Evolutionary conservation across 1,284 basidiomycete species (phyloP).

Genomic region (Sphagnurus paluster): DNA sequence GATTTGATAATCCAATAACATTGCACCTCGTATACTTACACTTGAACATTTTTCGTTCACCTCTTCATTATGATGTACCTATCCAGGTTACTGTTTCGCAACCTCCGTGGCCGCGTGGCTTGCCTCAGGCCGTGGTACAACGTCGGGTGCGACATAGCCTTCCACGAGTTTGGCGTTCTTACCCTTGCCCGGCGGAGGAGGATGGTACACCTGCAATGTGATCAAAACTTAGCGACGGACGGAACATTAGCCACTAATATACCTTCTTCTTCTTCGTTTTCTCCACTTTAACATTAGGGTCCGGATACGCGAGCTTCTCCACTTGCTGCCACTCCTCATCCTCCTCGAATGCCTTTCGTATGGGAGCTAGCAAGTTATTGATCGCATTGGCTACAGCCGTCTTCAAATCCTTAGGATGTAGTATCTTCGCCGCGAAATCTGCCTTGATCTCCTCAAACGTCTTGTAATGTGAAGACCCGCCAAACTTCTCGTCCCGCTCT

Average conservation of each 20-base stretch:
- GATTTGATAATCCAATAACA: constrained; percentile 11
- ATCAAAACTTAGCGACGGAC: constrained; percentile 1
- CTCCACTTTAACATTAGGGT: constrained; percentile 56
- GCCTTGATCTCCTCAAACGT: constrained; percentile 68
- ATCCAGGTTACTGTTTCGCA: constrained; percentile 13
- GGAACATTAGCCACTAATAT: background rate
- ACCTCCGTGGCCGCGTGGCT: constrained; percentile 16
- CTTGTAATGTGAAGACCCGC: constrained; percentile 81
- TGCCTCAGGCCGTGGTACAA: constrained; percentile 7
- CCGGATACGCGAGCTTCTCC: constrained; percentile 62
- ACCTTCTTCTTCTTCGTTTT: constrained; percentile 60
- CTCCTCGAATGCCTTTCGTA: constrained; percentile 75
- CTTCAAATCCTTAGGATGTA: constrained; percentile 95
- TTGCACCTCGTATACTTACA: constrained; percentile 10
- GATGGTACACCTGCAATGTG: constrained; percentile 64
- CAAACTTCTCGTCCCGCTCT: constrained; percentile 75
- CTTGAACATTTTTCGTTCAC: background rate
- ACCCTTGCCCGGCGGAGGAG: constrained; percentile 75
- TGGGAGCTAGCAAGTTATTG: constrained; percentile 82
- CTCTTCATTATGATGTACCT: constrained; percentile 4
- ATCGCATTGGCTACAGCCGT: constrained; percentile 71
- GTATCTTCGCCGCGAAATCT: constrained; percentile 75
- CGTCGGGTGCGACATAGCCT: constrained; percentile 11
- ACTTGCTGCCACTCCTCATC: constrained; percentile 82
- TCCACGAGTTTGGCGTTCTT: constrained; percentile 44